Conservation (phyloP, 2,329 filamentous ascomycete species). For the Aspergillus unguis region DNA sequence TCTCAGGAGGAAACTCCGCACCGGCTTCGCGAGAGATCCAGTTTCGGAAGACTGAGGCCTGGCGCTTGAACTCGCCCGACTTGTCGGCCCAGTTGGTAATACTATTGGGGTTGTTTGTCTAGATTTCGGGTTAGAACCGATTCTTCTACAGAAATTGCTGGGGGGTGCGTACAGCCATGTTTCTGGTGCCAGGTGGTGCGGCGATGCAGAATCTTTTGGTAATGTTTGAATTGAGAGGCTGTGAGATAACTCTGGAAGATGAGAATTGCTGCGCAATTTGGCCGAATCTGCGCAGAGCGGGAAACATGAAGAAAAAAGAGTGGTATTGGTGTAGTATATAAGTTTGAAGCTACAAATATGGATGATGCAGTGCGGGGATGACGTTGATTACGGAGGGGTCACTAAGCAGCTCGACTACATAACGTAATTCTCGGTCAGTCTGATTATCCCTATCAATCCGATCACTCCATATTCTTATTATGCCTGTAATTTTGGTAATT, state of each 20-base stretch:
- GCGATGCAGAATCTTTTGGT: slow-evolving; percentile 19
- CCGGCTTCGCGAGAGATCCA: slow-evolving; percentile 69
- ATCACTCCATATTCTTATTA: too few relatives aligned
- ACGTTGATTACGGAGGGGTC: slow-evolving; percentile 12
- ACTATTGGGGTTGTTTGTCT: slow-evolving; percentile 39
- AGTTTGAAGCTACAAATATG: slow-evolving; percentile 7
- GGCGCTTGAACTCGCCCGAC: slow-evolving; percentile 89
- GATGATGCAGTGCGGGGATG: slow-evolving; percentile 13
- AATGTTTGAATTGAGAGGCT: slow-evolving; percentile 12
- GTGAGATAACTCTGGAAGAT: slow-evolving; percentile 13
- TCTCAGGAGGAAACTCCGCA: slow-evolving; percentile 78
- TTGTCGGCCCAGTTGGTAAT: slow-evolving; percentile 90
- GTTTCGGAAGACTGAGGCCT: slow-evolving; percentile 76
- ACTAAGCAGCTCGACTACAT: slow-evolving; percentile 1
- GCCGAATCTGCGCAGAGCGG: slow-evolving; percentile 20
- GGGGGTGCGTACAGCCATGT: slow-evolving; percentile 32
- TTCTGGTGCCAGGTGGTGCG: slow-evolving; percentile 23
- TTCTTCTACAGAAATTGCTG: too few relatives aligned
- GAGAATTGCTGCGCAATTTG: slow-evolving; percentile 21
- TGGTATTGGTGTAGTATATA: neutral
- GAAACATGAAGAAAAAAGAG: slow-evolving; percentile 24
- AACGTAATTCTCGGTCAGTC: too few relatives aligned
- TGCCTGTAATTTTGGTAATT: too few relatives aligned
- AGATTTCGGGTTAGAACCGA: too few relatives aligned
- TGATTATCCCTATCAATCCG: too few relatives aligned